Base-by-base conservation (phyloP, 805 yeast species). In the Spencermartinsiella europaea region DNA sequence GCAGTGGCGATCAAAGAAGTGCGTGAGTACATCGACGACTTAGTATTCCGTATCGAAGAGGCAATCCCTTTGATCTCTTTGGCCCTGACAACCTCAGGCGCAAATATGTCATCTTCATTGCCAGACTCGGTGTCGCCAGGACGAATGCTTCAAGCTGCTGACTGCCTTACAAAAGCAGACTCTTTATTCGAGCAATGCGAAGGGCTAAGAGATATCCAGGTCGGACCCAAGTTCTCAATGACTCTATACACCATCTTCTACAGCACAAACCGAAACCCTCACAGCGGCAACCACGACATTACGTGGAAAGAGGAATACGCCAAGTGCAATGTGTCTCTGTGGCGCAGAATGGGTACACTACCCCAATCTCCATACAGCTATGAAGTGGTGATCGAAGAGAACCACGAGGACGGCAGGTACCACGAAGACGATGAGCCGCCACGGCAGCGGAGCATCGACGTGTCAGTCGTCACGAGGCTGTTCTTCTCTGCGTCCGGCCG, bases 221-320 rank as follows among this genome's bases (percentile, higher is more conserved):
- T 83, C 1, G 90, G 90, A 0, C 87, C 87, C 0, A 52, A 54
- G 0, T 84, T 84, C 61, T 71, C 69, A 46, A 61, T 82, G 39
- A 80, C 77, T 2, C 63, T 76, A 52, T 85, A 77, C 54, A 70
- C 85, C 3, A 73, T 85, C 2, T 85, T 83, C 55, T 53, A 50
- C 21, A 55, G 56, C 1, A 47, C 64, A 3, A 56, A 54, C 5
- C 52, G 63, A 5, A 25, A 45, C 28, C 47, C 48, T 10, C 79
- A 80, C 58, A 77, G 80, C 47, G 73, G 79, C 8, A 67, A 67
- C 8, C 59, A 59, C 15, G 73, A 75, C 44, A 72, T 85, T 2
- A 70, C 77, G 2, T 85, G 95, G 95, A 82, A 81, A 52, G 95
- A 85, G 53, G 81, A 80, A 41, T 76, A 70, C 63, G 81, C 87